phyloP scores from a whole-genome alignment of 2,329 filamentous ascomycete species.

The Leptographium procerum region DNA sequence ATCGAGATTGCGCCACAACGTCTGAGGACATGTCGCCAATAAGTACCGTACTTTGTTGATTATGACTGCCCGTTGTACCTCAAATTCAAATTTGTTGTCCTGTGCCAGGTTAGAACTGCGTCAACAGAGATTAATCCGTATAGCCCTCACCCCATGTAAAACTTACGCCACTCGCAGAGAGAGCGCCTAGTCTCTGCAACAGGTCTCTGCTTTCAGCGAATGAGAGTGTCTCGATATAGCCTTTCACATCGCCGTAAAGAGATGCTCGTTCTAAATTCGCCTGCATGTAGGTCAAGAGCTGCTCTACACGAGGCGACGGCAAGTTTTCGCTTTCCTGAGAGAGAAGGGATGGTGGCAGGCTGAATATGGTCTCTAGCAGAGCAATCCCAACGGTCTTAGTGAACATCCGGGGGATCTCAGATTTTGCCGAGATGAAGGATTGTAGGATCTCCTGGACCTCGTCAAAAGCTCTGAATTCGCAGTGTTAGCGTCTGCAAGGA shows the following conservation, averaged over 20 bases:
- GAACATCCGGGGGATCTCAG: constrained; percentile 20
- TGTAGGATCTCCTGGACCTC: constrained; percentile 18
- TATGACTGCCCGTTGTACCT: constrained; percentile 20
- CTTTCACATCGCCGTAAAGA: constrained; percentile 35
- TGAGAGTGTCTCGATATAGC: constrained; percentile 30
- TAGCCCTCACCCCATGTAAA: too few relatives aligned
- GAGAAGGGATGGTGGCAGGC: constrained; percentile 14
- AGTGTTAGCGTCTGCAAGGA: neutral
- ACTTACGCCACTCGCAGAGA: neutral
- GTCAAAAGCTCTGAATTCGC: constrained; percentile 15
- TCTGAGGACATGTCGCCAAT: constrained; percentile 26
- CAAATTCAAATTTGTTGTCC: neutral
- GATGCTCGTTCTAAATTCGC: constrained; percentile 20
- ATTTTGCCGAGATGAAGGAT: constrained; percentile 16
- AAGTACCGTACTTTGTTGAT: constrained; percentile 33
- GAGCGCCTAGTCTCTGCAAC: constrained; percentile 15
- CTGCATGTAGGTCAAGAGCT: constrained; percentile 22
- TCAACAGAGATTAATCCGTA: neutral
- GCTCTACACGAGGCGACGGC: constrained; percentile 18
- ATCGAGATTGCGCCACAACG: constrained; percentile 7
- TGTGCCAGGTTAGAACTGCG: neutral
- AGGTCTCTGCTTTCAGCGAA: constrained; percentile 28
- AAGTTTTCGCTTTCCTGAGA: constrained; percentile 4
- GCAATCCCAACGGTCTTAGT: constrained; percentile 23
- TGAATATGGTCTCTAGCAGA: constrained; percentile 20